A percentile compares a stretch with the other conserved stretches of the same genome.
Evolutionary conservation across 305 asterid genomes (phyloP).

Genomic region (Rubia balearica): DNA sequence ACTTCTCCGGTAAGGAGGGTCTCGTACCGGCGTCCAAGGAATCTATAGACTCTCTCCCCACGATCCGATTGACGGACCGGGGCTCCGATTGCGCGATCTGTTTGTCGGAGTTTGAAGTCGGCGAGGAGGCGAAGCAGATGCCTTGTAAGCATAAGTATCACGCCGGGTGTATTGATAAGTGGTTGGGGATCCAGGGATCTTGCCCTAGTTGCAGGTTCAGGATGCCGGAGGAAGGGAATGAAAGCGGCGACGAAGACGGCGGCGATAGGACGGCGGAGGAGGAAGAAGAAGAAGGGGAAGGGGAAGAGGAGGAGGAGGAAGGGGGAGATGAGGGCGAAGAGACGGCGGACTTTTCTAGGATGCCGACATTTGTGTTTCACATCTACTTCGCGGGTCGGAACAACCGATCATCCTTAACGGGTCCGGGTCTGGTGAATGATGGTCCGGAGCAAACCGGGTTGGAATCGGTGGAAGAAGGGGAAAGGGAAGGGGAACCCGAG

Average conservation of each 20-base stretch:
- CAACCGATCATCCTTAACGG: neutral
- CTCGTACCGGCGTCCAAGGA: slow-evolving; percentile 43
- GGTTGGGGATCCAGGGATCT: slow-evolving; percentile 52
- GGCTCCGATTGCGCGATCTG: slow-evolving; percentile 52
- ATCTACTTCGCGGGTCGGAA: slow-evolving; percentile 11
- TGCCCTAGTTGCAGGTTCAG: slow-evolving; percentile 56
- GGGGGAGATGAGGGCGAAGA: slow-evolving; percentile 5
- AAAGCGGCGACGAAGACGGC: neutral
- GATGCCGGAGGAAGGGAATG: slow-evolving; percentile 41
- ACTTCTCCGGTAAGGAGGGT: slow-evolving; percentile 26
- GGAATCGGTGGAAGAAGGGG: neutral
- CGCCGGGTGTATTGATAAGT: slow-evolving; percentile 38
- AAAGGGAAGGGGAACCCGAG: neutral
- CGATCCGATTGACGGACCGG: slow-evolving; percentile 25
- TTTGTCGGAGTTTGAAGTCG: slow-evolving; percentile 29
- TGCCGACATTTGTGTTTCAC: slow-evolving; percentile 15
- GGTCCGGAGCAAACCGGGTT: neutral
- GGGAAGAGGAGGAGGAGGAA: slow-evolving; percentile 24
- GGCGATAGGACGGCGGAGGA: slow-evolving; percentile 7
- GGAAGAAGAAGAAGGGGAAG: neutral
- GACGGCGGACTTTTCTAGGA: slow-evolving; percentile 14
- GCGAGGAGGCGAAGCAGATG: slow-evolving; percentile 46
- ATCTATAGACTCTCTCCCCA: slow-evolving; percentile 41
- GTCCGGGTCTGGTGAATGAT: neutral
- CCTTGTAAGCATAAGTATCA: slow-evolving; percentile 52